Conservation (phyloP, 2,329 filamentous ascomycete genomes). For the Coniochaeta sp. region DNA sequence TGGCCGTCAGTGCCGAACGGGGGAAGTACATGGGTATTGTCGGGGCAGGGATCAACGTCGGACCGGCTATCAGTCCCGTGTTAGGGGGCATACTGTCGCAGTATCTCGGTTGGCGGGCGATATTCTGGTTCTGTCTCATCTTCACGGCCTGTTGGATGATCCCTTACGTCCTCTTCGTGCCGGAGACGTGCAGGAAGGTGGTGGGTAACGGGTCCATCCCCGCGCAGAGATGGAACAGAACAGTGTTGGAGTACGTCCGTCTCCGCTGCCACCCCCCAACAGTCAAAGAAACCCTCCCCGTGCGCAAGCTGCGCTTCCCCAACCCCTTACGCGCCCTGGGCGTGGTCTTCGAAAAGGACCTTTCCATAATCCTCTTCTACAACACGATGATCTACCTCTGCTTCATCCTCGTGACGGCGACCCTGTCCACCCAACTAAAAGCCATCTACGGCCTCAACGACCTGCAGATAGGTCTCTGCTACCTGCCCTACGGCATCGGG, state of each 20-base stretch:
- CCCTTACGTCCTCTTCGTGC: conserved; percentile 48
- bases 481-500: conserved; percentile 45
- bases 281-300: conserved; percentile 23
- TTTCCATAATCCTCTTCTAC: conserved; percentile 45
- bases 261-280: conserved; percentile 24
- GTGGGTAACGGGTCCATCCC: conserved; percentile 58
- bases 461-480: conserved; percentile 46
- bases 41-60: conserved; percentile 50
- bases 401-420: conserved; percentile 47
- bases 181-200: conserved; percentile 51
- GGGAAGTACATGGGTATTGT: conserved; percentile 67
- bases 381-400: conserved; percentile 48
- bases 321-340: conserved; percentile 50
- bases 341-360: conserved; percentile 51
- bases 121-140: conserved; percentile 65
- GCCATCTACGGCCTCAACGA: conserved; percentile 44
- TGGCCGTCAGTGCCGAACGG: conserved; percentile 61
- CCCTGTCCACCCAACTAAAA: conserved; percentile 43
- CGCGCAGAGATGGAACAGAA: conserved; percentile 51
- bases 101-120: conserved; percentile 59
- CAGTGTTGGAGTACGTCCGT: conserved; percentile 41
- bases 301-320: conserved; percentile 41
- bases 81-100: conserved; percentile 58
- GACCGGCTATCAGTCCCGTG: conserved; percentile 49
- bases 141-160: conserved; percentile 42